Conservation (phyloP, 2,329 filamentous ascomycete species). For the Colletotrichum echinochloae region DNA sequence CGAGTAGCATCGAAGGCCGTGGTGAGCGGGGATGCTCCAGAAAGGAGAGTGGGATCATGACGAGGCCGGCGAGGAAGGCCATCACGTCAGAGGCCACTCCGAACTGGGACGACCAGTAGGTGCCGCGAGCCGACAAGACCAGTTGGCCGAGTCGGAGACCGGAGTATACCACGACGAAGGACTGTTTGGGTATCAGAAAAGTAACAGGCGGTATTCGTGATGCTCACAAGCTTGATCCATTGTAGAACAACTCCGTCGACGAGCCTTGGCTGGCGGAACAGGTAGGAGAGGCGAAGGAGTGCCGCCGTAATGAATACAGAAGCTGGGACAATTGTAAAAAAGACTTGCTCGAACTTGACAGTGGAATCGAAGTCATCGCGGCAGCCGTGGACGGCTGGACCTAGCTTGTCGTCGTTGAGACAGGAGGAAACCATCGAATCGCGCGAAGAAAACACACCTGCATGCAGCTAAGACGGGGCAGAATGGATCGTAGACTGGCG, state of each 20-base stretch:
- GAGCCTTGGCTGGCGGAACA: conserved; percentile 49
- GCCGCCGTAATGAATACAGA: conserved; percentile 53
- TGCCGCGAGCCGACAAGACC: conserved; percentile 5
- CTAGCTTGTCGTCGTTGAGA: conserved; percentile 53
- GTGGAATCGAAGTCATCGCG: conserved; percentile 64
- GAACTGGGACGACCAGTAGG: conserved; percentile 15
- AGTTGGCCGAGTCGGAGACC: conserved; percentile 17
- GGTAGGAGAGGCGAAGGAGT: conserved; percentile 48
- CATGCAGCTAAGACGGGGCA: background rate
- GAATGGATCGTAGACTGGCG: background rate
- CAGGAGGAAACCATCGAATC: conserved; percentile 3
- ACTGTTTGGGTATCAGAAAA: background rate
- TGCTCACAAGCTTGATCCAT: conserved; percentile 37
- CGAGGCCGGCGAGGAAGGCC: conserved; percentile 46
- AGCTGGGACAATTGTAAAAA: conserved; percentile 59
- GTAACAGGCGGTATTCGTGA: background rate
- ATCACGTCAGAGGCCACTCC: conserved; percentile 44
- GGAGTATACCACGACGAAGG: conserved; percentile 9
- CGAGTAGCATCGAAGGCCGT: conserved; percentile 39
- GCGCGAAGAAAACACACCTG: background rate
- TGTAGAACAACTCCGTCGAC: conserved; percentile 52
- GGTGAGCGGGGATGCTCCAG: conserved; percentile 48
- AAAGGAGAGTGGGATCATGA: conserved; percentile 47
- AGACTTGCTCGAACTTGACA: conserved; percentile 60
- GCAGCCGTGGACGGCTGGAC: conserved; percentile 59